Evolutionary conservation across 345 rosid species (phyloP), one percentile per base, ranked within the genome.

Genomic region (Euphorbia tirucalli): DNA sequence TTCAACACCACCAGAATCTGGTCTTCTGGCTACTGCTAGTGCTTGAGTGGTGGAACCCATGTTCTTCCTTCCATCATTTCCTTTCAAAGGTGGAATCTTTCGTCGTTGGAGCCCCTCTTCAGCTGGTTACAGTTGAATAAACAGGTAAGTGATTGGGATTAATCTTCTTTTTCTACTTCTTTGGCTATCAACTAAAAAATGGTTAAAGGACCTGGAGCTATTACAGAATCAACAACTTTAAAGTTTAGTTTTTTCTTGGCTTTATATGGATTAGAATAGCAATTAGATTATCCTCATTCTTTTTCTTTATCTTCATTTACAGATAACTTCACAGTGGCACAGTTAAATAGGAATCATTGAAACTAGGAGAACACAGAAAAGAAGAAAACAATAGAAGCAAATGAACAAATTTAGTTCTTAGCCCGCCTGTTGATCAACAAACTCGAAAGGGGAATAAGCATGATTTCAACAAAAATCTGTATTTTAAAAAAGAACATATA

Each of bases 1-100:
- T 66, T 92, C 90, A 32, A 84, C 85, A 54, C 98, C 98, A 44
- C 98, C 97, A 37, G 79, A 76, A 79, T 92, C 98, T 2, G 97
- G 97, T 81, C 96, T 89, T 78, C 78, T 83, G 64, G 93, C 88
- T 78, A 75, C 85, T 67, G 85, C 85, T 14, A 89, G 82, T 61
- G 81, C 74, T 63, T 81, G 76, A 50, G 74, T 64, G 44, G 60
- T 74, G 72, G 82, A 79, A 71, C 71, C 82, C 76, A 41, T 73
- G 32, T 62, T 71, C 76, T 76, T 85, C 61, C 85, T 78, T 68
- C 84, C 84, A 78, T 83, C 75, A 73, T 74, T 77, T 78, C 75
- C 79, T 74, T 80, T 78, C 48, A 56, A 66, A 56, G 75, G 73
- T 61, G 60, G 76, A 65, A 73, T 73, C 69, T 62, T 84, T 61